Conservation (phyloP, 805 yeast genomes). For the Huiozyma naganishii region DNA sequence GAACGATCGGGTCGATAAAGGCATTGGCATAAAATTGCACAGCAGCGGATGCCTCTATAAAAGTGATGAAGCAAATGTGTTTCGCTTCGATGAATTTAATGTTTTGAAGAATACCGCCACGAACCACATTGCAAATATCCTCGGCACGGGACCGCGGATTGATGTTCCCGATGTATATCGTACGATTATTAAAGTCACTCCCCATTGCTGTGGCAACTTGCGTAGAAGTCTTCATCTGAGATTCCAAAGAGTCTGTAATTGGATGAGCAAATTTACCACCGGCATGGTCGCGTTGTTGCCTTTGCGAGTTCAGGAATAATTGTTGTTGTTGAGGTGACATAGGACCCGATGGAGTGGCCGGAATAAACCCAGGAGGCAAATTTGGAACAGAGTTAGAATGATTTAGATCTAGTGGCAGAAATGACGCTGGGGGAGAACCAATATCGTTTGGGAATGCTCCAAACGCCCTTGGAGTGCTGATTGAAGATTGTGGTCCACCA, state of each 20-base stretch:
- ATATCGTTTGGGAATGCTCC: conserved; percentile 14
- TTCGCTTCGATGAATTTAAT: conserved; percentile 43
- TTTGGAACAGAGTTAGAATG: neutral
- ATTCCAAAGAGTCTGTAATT: conserved; percentile 22
- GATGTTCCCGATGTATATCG: conserved; percentile 58
- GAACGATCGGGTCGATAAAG: conserved; percentile 45
- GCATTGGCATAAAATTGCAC: conserved; percentile 54
- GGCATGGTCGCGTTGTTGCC: too few species aligned
- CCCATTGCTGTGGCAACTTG: conserved; percentile 25
- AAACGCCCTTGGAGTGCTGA: conserved; percentile 12
- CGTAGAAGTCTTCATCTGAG: conserved; percentile 20
- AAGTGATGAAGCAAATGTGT: conserved; percentile 58
- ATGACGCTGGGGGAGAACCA: conserved; percentile 1
- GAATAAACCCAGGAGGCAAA: neutral
- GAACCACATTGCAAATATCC: conserved; percentile 63
- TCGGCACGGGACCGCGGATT: conserved; percentile 56
- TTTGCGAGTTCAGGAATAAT: conserved; percentile 9
- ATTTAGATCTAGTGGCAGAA: neutral
- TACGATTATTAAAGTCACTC: conserved; percentile 42
- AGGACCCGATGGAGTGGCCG: too few species aligned
- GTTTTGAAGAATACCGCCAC: conserved; percentile 66
- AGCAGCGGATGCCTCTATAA: conserved; percentile 54
- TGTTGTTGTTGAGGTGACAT: neutral
- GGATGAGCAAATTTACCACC: conserved; percentile 10
- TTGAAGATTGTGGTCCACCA: neutral